phyloP scores from a whole-genome alignment of 345 rosid genomes.

The Brassica napus region DNA sequence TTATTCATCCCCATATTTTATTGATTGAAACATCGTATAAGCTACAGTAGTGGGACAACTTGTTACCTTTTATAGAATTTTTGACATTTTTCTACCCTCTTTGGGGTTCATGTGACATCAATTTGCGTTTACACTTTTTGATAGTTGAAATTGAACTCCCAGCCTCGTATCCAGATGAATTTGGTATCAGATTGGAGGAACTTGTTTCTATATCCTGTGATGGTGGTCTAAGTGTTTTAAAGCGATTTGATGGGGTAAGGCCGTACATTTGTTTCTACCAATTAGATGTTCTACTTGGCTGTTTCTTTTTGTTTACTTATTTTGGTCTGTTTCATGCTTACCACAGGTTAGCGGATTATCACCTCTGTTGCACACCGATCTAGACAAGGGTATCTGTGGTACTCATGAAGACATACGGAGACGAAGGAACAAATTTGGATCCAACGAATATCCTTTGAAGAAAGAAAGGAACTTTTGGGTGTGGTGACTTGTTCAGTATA shows the following conservation, averaged over 20 bases:
- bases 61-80: neutral
- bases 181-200: neutral
- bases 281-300: neutral
- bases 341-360: neutral
- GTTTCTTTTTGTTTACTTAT: neutral
- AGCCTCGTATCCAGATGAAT: neutral
- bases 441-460: neutral
- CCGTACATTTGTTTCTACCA: neutral
- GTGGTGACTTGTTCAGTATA: neutral
- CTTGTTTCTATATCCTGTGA: neutral
- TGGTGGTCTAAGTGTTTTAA: neutral
- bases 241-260: neutral
- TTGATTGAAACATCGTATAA: neutral
- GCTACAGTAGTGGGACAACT: neutral
- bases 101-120: neutral
- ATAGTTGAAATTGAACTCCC: neutral
- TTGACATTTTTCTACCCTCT: neutral
- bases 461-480: neutral
- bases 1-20: neutral
- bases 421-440: neutral
- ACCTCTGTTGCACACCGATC: neutral
- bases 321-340: neutral
- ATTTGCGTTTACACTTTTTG: neutral
- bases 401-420: neutral
- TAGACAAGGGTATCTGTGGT: conserved; percentile 4